Evolutionary conservation across 345 rosid species (phyloP).

Genomic region (Pseudoturritis turrita): DNA sequence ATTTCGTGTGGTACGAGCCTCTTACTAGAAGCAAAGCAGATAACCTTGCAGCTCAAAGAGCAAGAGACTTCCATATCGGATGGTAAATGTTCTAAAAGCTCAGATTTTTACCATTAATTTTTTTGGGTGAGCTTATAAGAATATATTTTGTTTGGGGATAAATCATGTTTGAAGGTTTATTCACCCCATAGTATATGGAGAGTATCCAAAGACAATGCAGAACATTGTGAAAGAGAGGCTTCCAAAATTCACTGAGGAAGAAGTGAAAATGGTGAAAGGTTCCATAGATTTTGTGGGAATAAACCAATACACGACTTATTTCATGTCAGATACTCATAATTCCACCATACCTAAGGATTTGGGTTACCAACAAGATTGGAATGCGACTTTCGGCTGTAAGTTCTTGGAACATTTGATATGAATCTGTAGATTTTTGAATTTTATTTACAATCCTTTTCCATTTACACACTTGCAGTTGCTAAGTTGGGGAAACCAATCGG

Average conservation of each 20-base stretch:
- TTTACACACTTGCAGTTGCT: slow-evolving; percentile 38
- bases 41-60: slow-evolving; percentile 87
- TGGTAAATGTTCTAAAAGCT: slow-evolving; percentile 43
- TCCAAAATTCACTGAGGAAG: slow-evolving; percentile 71
- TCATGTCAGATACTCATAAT: slow-evolving; percentile 51
- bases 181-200: slow-evolving; percentile 88
- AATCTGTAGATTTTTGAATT: neutral
- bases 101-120: neutral
- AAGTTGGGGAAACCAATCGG: slow-evolving; percentile 74
- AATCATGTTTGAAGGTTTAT: slow-evolving; percentile 63
- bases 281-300: slow-evolving; percentile 87
- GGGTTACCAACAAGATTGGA: slow-evolving; percentile 96
- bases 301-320: slow-evolving; percentile 87
- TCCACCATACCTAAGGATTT: slow-evolving; percentile 43
- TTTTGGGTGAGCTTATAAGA: neutral
- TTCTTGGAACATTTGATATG: neutral
- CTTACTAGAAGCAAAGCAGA: slow-evolving; percentile 85
- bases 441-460: neutral
- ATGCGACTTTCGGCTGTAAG: slow-evolving; percentile 75
- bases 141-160: neutral
- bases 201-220: slow-evolving; percentile 88
- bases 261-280: slow-evolving; percentile 85
- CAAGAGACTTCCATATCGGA: slow-evolving; percentile 92
- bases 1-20: slow-evolving; percentile 97
- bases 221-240: slow-evolving; percentile 68